phyloP scores from a whole-genome alignment of 306 rosid genomes.

The Quillaja saponaria region DNA sequence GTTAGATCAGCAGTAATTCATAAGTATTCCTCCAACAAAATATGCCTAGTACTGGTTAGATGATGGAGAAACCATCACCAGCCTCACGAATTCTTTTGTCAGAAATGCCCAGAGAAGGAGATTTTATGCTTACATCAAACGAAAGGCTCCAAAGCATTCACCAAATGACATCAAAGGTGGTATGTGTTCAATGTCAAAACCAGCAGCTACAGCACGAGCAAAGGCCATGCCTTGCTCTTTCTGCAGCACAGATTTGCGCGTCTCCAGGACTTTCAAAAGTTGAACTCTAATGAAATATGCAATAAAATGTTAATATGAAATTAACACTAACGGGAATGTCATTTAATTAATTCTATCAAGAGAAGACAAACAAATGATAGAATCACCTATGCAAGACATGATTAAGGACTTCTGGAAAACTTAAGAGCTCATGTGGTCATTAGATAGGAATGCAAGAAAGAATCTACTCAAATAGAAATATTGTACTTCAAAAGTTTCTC shows the following conservation, averaged over 20 bases:
- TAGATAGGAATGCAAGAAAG: neutral
- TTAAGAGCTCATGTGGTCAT: neutral
- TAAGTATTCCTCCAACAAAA: slow-evolving; percentile 4
- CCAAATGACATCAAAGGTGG: slow-evolving; percentile 77
- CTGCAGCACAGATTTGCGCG: slow-evolving; percentile 81
- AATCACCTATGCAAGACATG: neutral
- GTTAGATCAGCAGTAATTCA: slow-evolving; percentile 15
- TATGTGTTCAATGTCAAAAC: slow-evolving; percentile 76
- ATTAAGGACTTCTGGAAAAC: slow-evolving; percentile 4
- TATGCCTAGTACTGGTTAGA: slow-evolving; percentile 23
- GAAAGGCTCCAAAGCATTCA: slow-evolving; percentile 92
- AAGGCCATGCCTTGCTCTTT: slow-evolving; percentile 99
- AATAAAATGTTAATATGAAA: slow-evolving; percentile 21
- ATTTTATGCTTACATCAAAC: slow-evolving; percentile 65
- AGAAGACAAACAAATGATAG: slow-evolving; percentile 6
- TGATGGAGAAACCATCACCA: slow-evolving; percentile 25
- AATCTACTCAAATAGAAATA: neutral
- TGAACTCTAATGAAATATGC: slow-evolving; percentile 60
- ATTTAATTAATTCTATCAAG: neutral
- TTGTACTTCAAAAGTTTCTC: too few relatives aligned
- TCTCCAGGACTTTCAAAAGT: slow-evolving; percentile 91
- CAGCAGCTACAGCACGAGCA: slow-evolving; percentile 99
- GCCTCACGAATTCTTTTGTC: slow-evolving; percentile 8
- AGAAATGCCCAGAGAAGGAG: slow-evolving; percentile 27
- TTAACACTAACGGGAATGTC: slow-evolving; percentile 6